Evolutionary conservation across 768 basidiomycete species (phyloP), one percentile per base, ranked within the genome.

Genomic region (Tylopilus plumbeoviolaceoides): DNA sequence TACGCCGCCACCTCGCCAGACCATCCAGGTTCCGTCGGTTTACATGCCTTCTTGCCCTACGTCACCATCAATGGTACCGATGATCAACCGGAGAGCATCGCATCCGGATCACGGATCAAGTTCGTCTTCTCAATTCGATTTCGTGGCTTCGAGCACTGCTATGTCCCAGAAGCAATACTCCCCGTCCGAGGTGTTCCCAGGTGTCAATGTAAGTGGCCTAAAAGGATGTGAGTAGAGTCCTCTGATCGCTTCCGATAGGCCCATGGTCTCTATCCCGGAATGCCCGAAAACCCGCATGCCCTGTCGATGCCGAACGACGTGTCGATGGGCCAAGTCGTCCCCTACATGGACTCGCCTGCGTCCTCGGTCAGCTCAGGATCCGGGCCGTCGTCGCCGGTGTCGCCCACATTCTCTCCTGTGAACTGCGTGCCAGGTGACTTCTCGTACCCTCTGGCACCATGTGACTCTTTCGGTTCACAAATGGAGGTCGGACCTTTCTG

Each of bases 1-100:
- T 5, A 86, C 85, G 10, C 85, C 85, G 4, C 75, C 78, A 0
- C 83, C 82, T 4, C 81, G 79, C 58, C 86, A 88, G 69, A 76
- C 78, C 1, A 87, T 89, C 62, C 81, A 80, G 65, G 75, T 89
- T 39, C 87, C 87, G 21, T 80, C 77, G 57, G 78, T 89, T 7
- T 73, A 69, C 70, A 75, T 75, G 76, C 81, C 83, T 5, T 84
- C 84, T 14, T 84, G 80, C 64, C 84, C 84, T 9, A 76, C 80
- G 10, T 85, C 85, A 31, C 84, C 83, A 12, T 79, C 81, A 12
- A 61, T 67, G 59, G 45, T 73, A 15, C 71, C 77, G 33, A 79
- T 85, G 73, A 84, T 84, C 73, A 79, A 77, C 60, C 77, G 83
- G 49, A 80, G 84, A 48, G 69, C 82, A 33, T 75, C 82, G 31